Percentiles rank a stretch among this genome's conserved stretches.
Conservation (phyloP, 192 early-diverging fungal genomes). For the Physocladia obscura region DNA sequence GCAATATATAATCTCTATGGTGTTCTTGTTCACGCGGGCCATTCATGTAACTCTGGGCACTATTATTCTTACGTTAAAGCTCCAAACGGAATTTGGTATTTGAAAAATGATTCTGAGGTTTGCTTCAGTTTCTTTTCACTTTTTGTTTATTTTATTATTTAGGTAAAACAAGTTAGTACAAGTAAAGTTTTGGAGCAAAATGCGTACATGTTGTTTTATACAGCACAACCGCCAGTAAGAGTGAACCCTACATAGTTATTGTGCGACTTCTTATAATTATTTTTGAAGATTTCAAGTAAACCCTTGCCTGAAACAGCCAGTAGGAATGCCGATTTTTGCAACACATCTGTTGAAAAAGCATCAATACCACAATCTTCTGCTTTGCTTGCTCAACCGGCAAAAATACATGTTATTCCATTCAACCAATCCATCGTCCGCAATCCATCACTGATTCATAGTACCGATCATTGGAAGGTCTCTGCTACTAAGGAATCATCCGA, state of each 20-base stretch:
- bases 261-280: not conserved
- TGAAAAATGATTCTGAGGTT: slow-evolving; percentile 66
- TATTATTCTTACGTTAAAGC: slow-evolving; percentile 82
- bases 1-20: slow-evolving; percentile 70
- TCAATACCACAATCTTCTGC: not conserved
- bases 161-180: slow-evolving; percentile 67
- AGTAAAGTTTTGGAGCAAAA: slow-evolving; percentile 67
- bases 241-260: not conserved
- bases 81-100: slow-evolving; percentile 75
- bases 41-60: slow-evolving; percentile 75
- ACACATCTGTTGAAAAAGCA: not conserved
- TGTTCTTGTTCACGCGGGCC: slow-evolving; percentile 78
- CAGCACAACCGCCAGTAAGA: not conserved
- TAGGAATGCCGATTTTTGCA: too few relatives aligned
- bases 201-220: slow-evolving; percentile 88
- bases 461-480: slow-evolving; percentile 7
- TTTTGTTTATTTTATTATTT: not conserved
- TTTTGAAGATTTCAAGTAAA: too few relatives aligned
- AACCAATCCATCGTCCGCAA: slow-evolving; percentile 12
- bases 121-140: not conserved
- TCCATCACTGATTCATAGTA: not conserved
- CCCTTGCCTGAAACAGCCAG: too few relatives aligned
- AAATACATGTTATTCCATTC: not conserved
- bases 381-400: slow-evolving; percentile 12
- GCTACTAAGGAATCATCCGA: not conserved